phyloP scores from a whole-genome alignment of 2,329 filamentous ascomycete species.

The Hirsutella rhossiliensis region DNA sequence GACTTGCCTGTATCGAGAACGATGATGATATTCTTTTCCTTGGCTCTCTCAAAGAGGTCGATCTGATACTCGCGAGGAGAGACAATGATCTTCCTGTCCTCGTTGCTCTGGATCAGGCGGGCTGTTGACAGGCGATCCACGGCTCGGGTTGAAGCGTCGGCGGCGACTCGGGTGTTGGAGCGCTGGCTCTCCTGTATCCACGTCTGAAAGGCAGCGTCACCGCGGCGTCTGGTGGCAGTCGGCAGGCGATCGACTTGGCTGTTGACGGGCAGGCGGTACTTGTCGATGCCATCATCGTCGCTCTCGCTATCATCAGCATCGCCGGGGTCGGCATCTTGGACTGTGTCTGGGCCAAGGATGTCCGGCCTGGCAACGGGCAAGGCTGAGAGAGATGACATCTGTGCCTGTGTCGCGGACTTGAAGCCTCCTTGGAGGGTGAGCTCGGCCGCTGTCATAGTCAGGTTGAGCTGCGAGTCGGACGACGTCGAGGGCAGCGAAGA shows the following conservation, averaged over 20 bases:
- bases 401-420: no score
- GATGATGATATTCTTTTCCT: constrained; percentile 75
- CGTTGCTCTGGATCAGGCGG: background rate
- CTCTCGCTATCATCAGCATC: constrained; percentile 11
- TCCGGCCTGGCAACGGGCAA: no score
- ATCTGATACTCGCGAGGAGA: constrained; percentile 83
- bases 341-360: background rate
- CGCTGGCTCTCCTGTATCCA: constrained; percentile 4
- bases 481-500: no score
- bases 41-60: constrained; percentile 83
- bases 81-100: constrained; percentile 46
- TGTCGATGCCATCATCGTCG: constrained; percentile 2
- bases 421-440: no score
- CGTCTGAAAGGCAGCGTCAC: constrained; percentile 5
- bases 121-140: background rate
- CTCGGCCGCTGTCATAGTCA: no score
- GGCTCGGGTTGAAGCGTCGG: background rate
- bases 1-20: constrained; percentile 73
- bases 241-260: background rate
- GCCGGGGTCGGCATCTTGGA: background rate
- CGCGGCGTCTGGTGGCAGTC: background rate
- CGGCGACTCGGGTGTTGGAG: background rate
- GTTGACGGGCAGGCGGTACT: background rate
- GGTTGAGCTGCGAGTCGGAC: no score
- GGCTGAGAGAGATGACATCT: no score